phyloP scores from a whole-genome alignment of 805 yeast species.

The Blastobotrys americana region DNA sequence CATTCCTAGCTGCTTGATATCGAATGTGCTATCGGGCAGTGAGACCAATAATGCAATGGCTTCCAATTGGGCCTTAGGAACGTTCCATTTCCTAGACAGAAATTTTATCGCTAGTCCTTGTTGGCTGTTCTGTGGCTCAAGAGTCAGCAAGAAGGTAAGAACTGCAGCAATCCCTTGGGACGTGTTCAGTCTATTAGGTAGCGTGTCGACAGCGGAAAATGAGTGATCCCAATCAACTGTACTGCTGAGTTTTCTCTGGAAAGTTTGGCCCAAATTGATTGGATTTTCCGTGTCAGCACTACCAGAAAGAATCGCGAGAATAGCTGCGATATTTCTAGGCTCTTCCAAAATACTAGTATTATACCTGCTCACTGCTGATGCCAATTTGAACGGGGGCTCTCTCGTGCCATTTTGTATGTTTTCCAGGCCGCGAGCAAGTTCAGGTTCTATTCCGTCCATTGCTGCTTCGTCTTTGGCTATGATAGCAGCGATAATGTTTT shows the following conservation, averaged over 20 bases:
- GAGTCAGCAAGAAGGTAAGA: slow-evolving; percentile 1
- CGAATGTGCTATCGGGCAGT: not conserved
- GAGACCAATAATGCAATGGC: not conserved
- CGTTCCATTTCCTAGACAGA: slow-evolving; percentile 10
- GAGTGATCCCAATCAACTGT: not conserved
- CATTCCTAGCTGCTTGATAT: not conserved
- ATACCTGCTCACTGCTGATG: not conserved
- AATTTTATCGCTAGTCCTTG: not conserved
- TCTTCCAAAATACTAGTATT: not conserved
- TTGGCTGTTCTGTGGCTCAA: slow-evolving; percentile 1
- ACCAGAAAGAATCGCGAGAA: not conserved
- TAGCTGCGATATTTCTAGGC: not conserved
- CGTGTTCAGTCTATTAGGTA: not conserved
- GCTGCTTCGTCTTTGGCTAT: slow-evolving; percentile 2
- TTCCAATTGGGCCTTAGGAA: not conserved
- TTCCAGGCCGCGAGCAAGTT: not conserved
- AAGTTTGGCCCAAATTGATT: not conserved
- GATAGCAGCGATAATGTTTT: slow-evolving; percentile 25
- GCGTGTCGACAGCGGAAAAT: not conserved
- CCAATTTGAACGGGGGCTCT: not conserved
- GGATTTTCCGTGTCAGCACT: not conserved
- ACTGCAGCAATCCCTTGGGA: not conserved
- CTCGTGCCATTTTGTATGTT: not conserved
- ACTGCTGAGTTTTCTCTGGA: not conserved
- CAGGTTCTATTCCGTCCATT: not conserved